Percentiles rank a stretch among this genome's conserved stretches.
Evolutionary conservation across 495 filamentous ascomycete species (phyloP).

Genomic region (Hypoxylon subgilvum): DNA sequence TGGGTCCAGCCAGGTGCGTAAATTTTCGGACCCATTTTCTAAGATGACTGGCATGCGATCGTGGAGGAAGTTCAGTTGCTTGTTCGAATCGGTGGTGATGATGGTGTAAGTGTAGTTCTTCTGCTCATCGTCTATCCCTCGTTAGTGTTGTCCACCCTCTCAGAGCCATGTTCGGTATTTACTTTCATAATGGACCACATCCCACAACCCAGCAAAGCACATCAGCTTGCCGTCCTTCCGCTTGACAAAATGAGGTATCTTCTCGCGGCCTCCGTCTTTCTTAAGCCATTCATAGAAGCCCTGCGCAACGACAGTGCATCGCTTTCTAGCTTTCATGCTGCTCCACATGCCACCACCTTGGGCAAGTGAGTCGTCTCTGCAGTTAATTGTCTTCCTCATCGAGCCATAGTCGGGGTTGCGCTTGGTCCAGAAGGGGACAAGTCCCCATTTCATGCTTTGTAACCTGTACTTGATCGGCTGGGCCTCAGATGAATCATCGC

Average conservation of each 20-base stretch:
- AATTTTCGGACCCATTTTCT: slow-evolving; percentile 72
- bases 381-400: slow-evolving; percentile 89
- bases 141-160: slow-evolving; percentile 1
- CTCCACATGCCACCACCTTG: slow-evolving; percentile 86
- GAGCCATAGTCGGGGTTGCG: slow-evolving; percentile 76
- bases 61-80: slow-evolving; percentile 82
- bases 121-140: slow-evolving; percentile 56
- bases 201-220: slow-evolving; percentile 91
- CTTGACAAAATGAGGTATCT: slow-evolving; percentile 80
- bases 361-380: slow-evolving; percentile 84
- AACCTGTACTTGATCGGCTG: slow-evolving; percentile 70
- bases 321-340: slow-evolving; percentile 83
- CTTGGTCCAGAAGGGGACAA: slow-evolving; percentile 92
- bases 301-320: slow-evolving; percentile 84
- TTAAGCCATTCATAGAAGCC: slow-evolving; percentile 98
- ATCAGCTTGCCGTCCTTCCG: slow-evolving; percentile 83
- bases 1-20: slow-evolving; percentile 83
- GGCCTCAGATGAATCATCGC: background rate
- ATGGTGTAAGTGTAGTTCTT: slow-evolving; percentile 86
- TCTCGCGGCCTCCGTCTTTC: slow-evolving; percentile 76
- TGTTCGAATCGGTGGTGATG: slow-evolving; percentile 84
- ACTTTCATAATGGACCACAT: slow-evolving; percentile 83
- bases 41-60: slow-evolving; percentile 95
- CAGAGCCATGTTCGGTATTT: slow-evolving; percentile 7
- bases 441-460: slow-evolving; percentile 69